These are phyloP conservation scores for Dispira parvispora DNA, from an alignment of 192 early-diverging fungal genomes.

Conservation along the genomic window DNA sequence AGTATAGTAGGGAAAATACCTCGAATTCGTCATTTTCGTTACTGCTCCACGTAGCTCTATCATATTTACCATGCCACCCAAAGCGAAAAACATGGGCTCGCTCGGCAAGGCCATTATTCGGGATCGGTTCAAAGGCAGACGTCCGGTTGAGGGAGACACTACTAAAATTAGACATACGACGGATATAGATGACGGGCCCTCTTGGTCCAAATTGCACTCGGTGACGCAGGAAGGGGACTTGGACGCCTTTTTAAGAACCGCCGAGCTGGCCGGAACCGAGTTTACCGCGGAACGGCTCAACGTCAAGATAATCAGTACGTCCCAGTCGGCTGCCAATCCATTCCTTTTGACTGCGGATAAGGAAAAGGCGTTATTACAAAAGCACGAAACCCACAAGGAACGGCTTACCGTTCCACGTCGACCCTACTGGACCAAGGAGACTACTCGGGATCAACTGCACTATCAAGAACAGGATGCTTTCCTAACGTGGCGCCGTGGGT, in stretches of 20 bases:
- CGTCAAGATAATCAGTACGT: slow-evolving; percentile 59
- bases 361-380: slow-evolving; percentile 55
- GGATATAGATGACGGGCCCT: slow-evolving; percentile 63
- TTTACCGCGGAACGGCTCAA: slow-evolving; percentile 65
- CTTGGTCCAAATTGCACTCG: slow-evolving; percentile 78
- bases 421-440: slow-evolving; percentile 75
- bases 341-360: slow-evolving; percentile 66
- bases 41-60: no score
- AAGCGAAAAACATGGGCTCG: not conserved
- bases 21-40: no score
- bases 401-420: slow-evolving; percentile 71
- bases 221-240: slow-evolving; percentile 96
- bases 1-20: no score
- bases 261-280: slow-evolving; percentile 85
- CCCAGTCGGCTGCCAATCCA: slow-evolving; percentile 49
- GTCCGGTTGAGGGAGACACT: not conserved
- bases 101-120: slow-evolving; percentile 21
- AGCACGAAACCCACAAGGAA: slow-evolving; percentile 58
- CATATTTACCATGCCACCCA: no score
- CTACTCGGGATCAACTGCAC: slow-evolving; percentile 68
- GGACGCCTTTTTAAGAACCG: slow-evolving; percentile 88
- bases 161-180: slow-evolving; percentile 44
- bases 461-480: slow-evolving; percentile 69
- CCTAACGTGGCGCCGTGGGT: slow-evolving; percentile 77
- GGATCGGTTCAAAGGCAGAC: slow-evolving; percentile 12